Evolutionary conservation across 768 basidiomycete genomes (phyloP).

Genomic region (Mycena olivaceomarginata): DNA sequence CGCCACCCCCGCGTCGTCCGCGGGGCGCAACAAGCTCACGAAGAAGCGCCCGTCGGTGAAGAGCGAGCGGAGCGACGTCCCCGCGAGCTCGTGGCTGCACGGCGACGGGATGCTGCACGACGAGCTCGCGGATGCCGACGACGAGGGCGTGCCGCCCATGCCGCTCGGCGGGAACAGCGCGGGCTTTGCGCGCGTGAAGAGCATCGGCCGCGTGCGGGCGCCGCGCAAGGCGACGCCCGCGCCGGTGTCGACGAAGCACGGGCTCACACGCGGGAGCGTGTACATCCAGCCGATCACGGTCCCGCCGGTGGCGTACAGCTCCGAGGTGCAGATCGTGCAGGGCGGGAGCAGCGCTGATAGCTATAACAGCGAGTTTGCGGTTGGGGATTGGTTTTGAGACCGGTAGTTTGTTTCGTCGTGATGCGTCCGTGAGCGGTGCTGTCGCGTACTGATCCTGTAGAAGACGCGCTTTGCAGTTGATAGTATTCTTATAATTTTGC

Average conservation of each 20-base stretch:
- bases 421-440: too few relatives aligned
- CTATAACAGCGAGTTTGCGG: conserved; percentile 37
- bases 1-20: background rate
- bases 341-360: conserved; percentile 42
- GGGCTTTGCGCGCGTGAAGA: conserved; percentile 35
- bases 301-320: conserved; percentile 26
- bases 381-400: conserved; percentile 13
- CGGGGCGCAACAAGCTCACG: conserved; percentile 32
- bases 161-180: background rate
- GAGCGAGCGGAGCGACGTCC: background rate
- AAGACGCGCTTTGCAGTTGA: background rate
- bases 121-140: background rate
- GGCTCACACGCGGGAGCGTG: conserved; percentile 36
- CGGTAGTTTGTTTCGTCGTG: too few relatives aligned
- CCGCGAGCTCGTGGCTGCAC: conserved; percentile 44
- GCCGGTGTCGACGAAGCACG: conserved; percentile 34
- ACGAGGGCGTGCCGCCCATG: conserved; percentile 12
- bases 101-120: conserved; percentile 10
- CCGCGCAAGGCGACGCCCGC: conserved; percentile 38
- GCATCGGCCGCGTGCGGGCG: conserved; percentile 41
- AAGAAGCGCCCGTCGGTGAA: conserved; percentile 39
- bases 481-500: background rate
- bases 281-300: conserved; percentile 46
- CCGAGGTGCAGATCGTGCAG: conserved; percentile 45
- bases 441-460: background rate